A percentile compares a stretch with the other conserved stretches of the same genome.
Evolutionary conservation across 257 asterid species (phyloP).

Genomic region (Solanum etuberosum): DNA sequence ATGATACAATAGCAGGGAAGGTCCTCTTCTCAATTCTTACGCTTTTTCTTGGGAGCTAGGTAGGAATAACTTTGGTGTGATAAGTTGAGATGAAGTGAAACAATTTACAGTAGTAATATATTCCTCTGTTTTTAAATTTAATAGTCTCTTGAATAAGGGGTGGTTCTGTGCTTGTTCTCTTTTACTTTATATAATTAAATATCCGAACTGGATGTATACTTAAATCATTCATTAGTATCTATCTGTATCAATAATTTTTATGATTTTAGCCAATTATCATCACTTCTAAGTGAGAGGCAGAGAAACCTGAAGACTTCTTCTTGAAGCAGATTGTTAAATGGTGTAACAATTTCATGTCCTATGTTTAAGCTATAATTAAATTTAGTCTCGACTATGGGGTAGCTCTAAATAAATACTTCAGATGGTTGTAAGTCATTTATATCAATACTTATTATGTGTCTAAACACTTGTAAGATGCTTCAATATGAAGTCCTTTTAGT

Average conservation of each 20-base stretch:
- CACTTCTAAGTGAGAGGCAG: not conserved
- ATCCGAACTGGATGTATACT: not conserved
- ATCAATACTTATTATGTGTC: not conserved
- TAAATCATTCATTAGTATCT: not conserved
- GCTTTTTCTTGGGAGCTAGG: not conserved
- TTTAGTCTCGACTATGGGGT: not conserved
- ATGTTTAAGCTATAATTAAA: not conserved
- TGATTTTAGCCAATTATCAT: not conserved
- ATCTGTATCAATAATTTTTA: not conserved
- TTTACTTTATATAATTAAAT: not conserved
- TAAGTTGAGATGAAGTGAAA: not conserved
- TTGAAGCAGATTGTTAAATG: not conserved
- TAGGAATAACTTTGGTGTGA: not conserved
- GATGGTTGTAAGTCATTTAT: not conserved
- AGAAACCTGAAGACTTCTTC: not conserved
- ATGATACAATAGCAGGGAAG: not conserved
- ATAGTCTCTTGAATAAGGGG: not conserved
- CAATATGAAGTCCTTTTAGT: not conserved
- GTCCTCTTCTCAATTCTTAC: not conserved
- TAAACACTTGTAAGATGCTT: not conserved
- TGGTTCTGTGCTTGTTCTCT: not conserved
- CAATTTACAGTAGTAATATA: not conserved
- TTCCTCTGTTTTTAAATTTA: not conserved
- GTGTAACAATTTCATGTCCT: not conserved
- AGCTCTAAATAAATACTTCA: not conserved